Evolutionary conservation across 2,329 filamentous ascomycete species (phyloP), one percentile per base, ranked within the genome.

Genomic region (Leptographium wingfieldii): DNA sequence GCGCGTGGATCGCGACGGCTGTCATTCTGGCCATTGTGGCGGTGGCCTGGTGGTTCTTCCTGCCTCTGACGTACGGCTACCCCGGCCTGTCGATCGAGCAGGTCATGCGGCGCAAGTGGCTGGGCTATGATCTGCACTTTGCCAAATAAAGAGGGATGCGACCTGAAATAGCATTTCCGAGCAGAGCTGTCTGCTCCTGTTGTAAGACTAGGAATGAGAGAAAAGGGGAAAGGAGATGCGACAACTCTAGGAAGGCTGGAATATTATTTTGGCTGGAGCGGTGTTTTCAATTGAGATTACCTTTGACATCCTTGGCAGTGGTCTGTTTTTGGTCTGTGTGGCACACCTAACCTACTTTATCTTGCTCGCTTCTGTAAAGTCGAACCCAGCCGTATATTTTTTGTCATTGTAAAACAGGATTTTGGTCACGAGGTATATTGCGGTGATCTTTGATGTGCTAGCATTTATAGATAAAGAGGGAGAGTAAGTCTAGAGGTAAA

Each of bases 71-170:
- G 1, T 99, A 99, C 72, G 94, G 94, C 59, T 92, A 89, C 71
- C 94, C 94, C 5, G 92, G 92, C 40, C 80, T 99, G 68, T 83
- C 79, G 60, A 86, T 95, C 22, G 83, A 86, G 14, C 79, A 90
- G 70, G 88, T 99, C 35, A 75, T 87, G 64, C 81, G 86, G 64
- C 85, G 94, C 73, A 96, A 96, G 79, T 97, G 92, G 92, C 80
- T 99, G 65, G 88, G 89, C 65, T 99, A 97, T 72, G 94, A 99
- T 72, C 80, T 99, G 71, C 94, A 99, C 77, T 99, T 99, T 77
- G 94, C 94, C 62, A 99, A 99, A 83, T 99, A 87, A 2, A 76
- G 29, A 4, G 16, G 27, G 29, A 33, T 25, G 27, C 5, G 14
- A 35, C 14, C 12, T 16, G 3, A 3, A 52, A 1, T 22, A 1